A percentile compares a stretch with the other conserved stretches of the same genome.
Evolutionary conservation across 2,329 filamentous ascomycete genomes (phyloP).

Genomic region (Emergomyces orientalis): DNA sequence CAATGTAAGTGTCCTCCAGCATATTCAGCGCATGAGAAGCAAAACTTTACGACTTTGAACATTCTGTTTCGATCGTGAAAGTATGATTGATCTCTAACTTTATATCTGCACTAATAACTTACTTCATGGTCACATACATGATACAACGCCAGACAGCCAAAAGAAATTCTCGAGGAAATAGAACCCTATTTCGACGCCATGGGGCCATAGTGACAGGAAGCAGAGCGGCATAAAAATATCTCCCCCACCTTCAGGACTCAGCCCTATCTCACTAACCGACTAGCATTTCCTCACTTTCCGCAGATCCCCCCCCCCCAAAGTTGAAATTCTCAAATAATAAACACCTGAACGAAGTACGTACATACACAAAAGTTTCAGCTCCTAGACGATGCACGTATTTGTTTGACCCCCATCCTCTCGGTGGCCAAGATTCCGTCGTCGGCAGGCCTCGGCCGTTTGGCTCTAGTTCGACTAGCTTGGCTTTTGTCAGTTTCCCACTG

Average conservation of each 20-base stretch:
- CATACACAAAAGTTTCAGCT: neutral
- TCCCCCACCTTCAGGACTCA: neutral
- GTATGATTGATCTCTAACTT: neutral
- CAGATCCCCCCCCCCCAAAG: neutral
- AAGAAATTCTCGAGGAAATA: neutral
- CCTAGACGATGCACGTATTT: neutral
- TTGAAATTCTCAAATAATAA: neutral
- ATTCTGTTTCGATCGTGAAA: no score
- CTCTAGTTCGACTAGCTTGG: neutral
- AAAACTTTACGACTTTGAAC: no score
- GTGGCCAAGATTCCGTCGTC: neutral
- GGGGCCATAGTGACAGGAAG: neutral
- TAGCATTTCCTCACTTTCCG: no score
- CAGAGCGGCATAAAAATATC: neutral
- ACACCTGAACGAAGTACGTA: neutral
- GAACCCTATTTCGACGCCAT: neutral
- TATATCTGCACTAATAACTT: neutral
- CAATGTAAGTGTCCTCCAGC: no score
- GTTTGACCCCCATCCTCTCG: neutral
- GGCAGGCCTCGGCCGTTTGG: neutral
- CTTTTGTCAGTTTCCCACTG: slow-evolving; percentile 1
- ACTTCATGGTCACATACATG: neutral
- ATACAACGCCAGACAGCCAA: neutral
- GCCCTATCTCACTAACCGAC: neutral
- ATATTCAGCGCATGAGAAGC: no score